Evolutionary conservation across 179 eudicot genomes (phyloP), one percentile per base, ranked within the genome.

Genomic region (Silene noctiflora): DNA sequence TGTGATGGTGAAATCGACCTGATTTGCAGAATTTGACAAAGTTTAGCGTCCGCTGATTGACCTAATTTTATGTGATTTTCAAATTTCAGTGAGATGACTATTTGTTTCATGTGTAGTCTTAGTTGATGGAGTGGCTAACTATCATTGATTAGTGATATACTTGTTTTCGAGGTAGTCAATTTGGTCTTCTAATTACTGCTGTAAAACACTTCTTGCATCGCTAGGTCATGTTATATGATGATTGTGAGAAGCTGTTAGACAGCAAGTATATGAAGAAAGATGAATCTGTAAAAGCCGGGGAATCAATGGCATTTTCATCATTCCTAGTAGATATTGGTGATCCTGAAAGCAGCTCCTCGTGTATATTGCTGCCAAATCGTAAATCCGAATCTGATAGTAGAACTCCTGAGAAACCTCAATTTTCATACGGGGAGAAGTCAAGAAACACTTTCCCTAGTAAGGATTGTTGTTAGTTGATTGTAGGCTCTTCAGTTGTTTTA

Each of bases 301-400:
- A 87, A 77, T 80, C 94, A 10, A 21, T 94, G 66, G 72, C 87
- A 46, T 90, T 89, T 76, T 75, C 75, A 74, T 79, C 96, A 53
- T 87, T 84, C 80, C 90, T 94, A 77, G 96, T 92, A 62, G 97
- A 94, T 67, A 82, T 92, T 72, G 89, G 90, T 69, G 91, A 93
- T 71, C 84, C 69, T 68, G 83, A 88, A 60, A 83, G 78, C 48
- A 85, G 29, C 70, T 68, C 64, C 46, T 75, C 76, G 39, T 79
- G 76, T 29, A 64, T 55, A 20, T 55, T 78, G 71, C 75, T 67
- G 74, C 60, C 72, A 7, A 82, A 81, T 67, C 33, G 44, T n/a
- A 88, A 83, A 58, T 74, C 58, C 51, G 87, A 84, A 67, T 60
- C 27, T 46, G 77, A 75, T 33, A 53, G 55, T 74, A 85, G 42